phyloP scores from a whole-genome alignment of 2,329 filamentous ascomycete genomes.

The Ascochyta fabae region DNA sequence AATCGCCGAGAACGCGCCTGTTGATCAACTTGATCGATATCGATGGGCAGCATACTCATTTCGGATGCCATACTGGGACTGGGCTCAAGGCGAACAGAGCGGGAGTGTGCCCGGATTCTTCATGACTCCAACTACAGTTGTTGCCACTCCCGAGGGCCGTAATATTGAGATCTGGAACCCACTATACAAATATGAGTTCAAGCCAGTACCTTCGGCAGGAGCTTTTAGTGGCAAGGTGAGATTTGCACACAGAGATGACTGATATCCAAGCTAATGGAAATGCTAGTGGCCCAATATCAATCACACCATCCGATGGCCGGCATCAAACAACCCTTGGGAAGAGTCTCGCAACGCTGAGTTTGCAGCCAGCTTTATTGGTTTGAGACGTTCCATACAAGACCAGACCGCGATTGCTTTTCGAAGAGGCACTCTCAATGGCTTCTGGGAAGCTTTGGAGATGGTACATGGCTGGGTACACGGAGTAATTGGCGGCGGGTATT shows the following conservation, averaged over 20 bases:
- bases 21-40: constrained; percentile 28
- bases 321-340: constrained; percentile 22
- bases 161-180: constrained; percentile 35
- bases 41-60: constrained; percentile 36
- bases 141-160: constrained; percentile 27
- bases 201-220: constrained; percentile 21
- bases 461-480: constrained; percentile 41
- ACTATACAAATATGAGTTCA: constrained; percentile 38
- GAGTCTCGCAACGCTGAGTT: constrained; percentile 27
- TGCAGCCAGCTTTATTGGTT: constrained; percentile 8
- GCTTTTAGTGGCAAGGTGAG: constrained; percentile 37
- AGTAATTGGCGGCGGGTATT: constrained; percentile 54
- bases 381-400: constrained; percentile 20
- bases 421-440: constrained; percentile 21
- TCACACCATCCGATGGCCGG: constrained; percentile 43
- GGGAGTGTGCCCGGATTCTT: constrained; percentile 38
- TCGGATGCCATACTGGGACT: constrained; percentile 47
- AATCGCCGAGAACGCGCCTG: constrained; percentile 26
- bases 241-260: too few species aligned
- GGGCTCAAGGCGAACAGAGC: constrained; percentile 31
- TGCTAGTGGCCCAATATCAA: constrained; percentile 34
- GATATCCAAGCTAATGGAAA: neutral
- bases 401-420: constrained; percentile 20
- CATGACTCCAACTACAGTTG: constrained; percentile 19
- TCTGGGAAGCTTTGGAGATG: constrained; percentile 46